Evolutionary conservation across 2,329 filamentous ascomycete genomes (phyloP).

Genomic region (Chaetomium sp.): DNA sequence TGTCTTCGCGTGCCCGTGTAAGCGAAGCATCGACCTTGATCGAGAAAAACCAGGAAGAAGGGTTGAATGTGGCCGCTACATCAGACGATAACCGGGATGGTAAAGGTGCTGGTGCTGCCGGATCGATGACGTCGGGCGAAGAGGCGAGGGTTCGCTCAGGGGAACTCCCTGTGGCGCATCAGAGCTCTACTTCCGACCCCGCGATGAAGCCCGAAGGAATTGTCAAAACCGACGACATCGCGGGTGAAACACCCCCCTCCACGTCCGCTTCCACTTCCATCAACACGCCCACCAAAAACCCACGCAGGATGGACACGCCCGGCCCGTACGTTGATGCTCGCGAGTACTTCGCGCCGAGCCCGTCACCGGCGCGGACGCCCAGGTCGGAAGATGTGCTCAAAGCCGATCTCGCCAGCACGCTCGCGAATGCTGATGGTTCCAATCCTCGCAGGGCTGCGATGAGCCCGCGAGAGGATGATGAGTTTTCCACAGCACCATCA

Average conservation of each 20-base stretch:
- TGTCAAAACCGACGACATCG: no score
- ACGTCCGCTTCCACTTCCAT: no score
- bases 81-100: not conserved
- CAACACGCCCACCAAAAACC: not conserved
- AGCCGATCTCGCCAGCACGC: not conserved
- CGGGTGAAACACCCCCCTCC: no score
- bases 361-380: not conserved
- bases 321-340: conserved; percentile 18
- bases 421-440: no score
- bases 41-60: conserved; percentile 11
- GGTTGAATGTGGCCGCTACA: not conserved
- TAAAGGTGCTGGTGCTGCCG: not conserved
- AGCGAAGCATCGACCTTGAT: conserved; percentile 16
- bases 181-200: not conserved
- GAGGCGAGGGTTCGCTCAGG: not conserved
- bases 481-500: conserved; percentile 26
- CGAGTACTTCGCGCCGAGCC: conserved; percentile 6
- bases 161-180: no score
- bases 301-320: conserved; percentile 18
- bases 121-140: conserved; percentile 8
- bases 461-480: conserved; percentile 18
- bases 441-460: no score
- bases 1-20: conserved; percentile 7
- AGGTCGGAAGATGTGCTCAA: not conserved
- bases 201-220: not conserved